Evolutionary conservation across 1,284 basidiomycete genomes (phyloP), one percentile per base, ranked within the genome.

Genomic region (Sutorius eximius): DNA sequence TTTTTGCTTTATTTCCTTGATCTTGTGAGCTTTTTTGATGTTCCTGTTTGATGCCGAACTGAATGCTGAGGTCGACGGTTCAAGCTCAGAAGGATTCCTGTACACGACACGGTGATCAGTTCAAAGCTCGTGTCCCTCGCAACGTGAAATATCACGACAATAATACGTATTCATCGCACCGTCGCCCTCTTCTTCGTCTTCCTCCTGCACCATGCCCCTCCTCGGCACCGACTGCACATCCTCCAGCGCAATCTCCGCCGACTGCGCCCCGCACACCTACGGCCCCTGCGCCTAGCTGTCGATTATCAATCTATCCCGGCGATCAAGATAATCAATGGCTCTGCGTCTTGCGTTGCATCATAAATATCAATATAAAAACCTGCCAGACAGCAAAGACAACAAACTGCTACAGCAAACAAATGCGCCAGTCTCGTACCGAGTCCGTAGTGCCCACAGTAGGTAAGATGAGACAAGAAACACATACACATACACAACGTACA

Each of bases 351-450:
- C 24, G 16, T 20, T 42, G 40, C 32, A 44, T 40, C 41, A 51
- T 64, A 64, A 48, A 57, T 62, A 64, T 13, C 43, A 51, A 56
- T 60, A 62, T 62, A 52, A 40, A 55, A 18, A 40, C 20, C 15
- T 6, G 29, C 32, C 30, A 44, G 43, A 46, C 16, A 52, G 43
- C 32, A 47, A 46, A 33, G n/a, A 45, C 30, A 38, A 30, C 34
- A 46, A 40, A 33, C 29, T 51, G 46, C 27, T 40, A 50, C 38
- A 49, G 43, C 42, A 44, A 34, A 44, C 33, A 24, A 40, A 29
- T 24, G 12, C 12, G 33, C 38, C 37, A 6, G 20, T 9, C 24
- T 27, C 24, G 18, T 42, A 29, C 44, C 38, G 29, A 49, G 61
- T 59, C 55, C 59, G 24, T 43, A 20, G 38, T 34, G 16, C 36